Evolutionary conservation across 2,329 filamentous ascomycete species (phyloP), one percentile per base, ranked within the genome.

Genomic region (Epichloe brachyelytri): DNA sequence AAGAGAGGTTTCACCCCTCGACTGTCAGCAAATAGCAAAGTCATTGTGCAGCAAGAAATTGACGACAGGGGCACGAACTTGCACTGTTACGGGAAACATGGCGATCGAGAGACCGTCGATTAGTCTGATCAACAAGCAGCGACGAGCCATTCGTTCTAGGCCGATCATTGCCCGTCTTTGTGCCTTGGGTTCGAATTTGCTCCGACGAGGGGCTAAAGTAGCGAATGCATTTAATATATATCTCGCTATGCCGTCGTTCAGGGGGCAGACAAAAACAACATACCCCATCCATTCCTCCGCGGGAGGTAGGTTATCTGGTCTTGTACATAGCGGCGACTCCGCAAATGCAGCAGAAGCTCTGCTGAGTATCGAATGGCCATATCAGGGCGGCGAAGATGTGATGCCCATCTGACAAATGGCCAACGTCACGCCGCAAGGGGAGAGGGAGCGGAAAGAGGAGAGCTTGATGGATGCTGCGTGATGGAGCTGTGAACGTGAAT

Each of bases 241-340:
- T 17, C 8, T 15, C 8, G 7, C 10, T 41, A 14, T 41, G 38
- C n/a, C 19, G 26, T 14, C 14, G 34, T 33, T 17, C 15, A 1
- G 33, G 8, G 19, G 8, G 30, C 22, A 17, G 47, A 41, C 46
- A 41, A 43, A 12, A 44, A n/a, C n/a, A 44, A 69, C 79, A 64
- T 75, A 95, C 86, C 91, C 89, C 88, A 96, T 95, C 90, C 90
- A 97, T 74, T 95, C 88, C 71, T 95, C 88, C 56, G 85, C 79
- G 26, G 88, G 85, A 57, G 89, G 90, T 44, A 96, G 77, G 56
- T 77, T 79, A 56, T 83, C 73, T 45, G 91, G 91, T 69, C 87
- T 94, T 60, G 78, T 73, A 63, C 89, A 89, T 66, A 95, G 75
- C 57, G 89, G 89, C 57, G 91, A 96, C 54, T 85, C 76, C 84